Evolutionary conservation across 2,329 filamentous ascomycete genomes (phyloP).

Genomic region (Colletotrichum simmondsii): DNA sequence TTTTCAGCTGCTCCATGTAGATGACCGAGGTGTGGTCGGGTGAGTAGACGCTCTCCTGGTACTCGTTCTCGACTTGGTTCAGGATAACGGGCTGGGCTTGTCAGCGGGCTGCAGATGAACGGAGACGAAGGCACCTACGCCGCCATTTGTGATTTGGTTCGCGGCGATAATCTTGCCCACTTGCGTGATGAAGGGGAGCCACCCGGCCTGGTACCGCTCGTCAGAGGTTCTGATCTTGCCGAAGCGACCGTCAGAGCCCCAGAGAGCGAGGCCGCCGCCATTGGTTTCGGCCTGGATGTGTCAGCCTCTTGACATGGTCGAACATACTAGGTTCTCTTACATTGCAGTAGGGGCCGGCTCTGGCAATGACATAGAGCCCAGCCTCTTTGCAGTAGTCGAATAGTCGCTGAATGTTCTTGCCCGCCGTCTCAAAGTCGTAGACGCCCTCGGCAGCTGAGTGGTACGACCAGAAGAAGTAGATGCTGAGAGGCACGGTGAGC

Average conservation of each 20-base stretch:
- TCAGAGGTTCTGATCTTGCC: conserved; percentile 53
- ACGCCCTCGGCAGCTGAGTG: conserved; percentile 77
- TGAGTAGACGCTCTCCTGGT: conserved; percentile 65
- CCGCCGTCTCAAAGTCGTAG: conserved; percentile 69
- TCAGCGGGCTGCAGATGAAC: conserved; percentile 59
- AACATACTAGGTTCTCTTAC: conserved; percentile 42
- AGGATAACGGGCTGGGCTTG: conserved; percentile 75
- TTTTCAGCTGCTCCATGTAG: conserved; percentile 58
- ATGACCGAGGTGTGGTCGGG: conserved; percentile 51
- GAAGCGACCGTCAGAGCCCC: conserved; percentile 40
- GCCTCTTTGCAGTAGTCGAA: conserved; percentile 79
- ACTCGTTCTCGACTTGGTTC: conserved; percentile 86
- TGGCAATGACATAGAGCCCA: conserved; percentile 81
- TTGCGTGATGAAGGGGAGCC: conserved; percentile 54
- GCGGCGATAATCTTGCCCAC: conserved; percentile 75
- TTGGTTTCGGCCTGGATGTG: conserved; percentile 35
- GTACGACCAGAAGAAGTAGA: conserved; percentile 85
- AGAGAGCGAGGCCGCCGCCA: conserved; percentile 50
- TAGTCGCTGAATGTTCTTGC: conserved; percentile 67
- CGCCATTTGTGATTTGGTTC: conserved; percentile 84
- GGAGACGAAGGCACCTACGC: conserved; percentile 54
- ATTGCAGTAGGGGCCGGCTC: conserved; percentile 81
- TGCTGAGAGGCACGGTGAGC: conserved; percentile 49
- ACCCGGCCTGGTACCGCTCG: conserved; percentile 52
- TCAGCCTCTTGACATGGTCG: background rate